Base-by-base conservation (phyloP, 345 rosid species). In the Gossypium bickii region DNA sequence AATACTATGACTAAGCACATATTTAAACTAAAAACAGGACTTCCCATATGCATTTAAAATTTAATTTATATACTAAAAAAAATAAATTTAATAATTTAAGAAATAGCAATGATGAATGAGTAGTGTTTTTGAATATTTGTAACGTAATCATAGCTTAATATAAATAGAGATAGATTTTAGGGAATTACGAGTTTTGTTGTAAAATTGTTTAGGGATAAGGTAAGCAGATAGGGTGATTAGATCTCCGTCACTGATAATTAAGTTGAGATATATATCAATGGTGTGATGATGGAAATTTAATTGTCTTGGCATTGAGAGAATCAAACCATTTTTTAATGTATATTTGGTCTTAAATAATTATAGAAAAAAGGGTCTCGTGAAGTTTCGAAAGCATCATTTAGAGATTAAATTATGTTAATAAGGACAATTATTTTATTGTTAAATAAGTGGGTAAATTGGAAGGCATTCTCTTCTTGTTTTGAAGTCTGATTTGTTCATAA, bases 231-330 rank as follows among this genome's bases (percentile, higher is more conserved):
- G 5, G 16, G 16, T 70, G 11, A 64, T 64, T 3, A 51, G 69
- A 48, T 72, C 51, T 58, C 9, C 15, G 16, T 67, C 71, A 53
- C 72, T 70, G 61, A 82, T 8, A n/a, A 62, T 22, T 22, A 47
- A 45, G 49, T 9, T 7, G 38, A 13, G 27, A 25, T 22, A 48
- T 15, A 49, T 25, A 68, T 0, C 25, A 49, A 68, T 68, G 43
- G 18, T 16, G 59, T 16, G 25, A 22, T 2, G 55, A 45, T 45
- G 55, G 53, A 2, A 45, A 45, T 68, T 24, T 68, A 15, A 49
- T 67, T 67, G 72, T 52, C 59, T 49, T 22, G 44, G 12, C 68
- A 58, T 52, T 17, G 67, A 75, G 81, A 73, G 80, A 83, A 83
- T 83, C 82, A 78, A 80, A 60, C 58, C 41, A 51, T 75, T 74